Base-by-base conservation (phyloP, 768 basidiomycete species). In the Tylopilus intermedius region DNA sequence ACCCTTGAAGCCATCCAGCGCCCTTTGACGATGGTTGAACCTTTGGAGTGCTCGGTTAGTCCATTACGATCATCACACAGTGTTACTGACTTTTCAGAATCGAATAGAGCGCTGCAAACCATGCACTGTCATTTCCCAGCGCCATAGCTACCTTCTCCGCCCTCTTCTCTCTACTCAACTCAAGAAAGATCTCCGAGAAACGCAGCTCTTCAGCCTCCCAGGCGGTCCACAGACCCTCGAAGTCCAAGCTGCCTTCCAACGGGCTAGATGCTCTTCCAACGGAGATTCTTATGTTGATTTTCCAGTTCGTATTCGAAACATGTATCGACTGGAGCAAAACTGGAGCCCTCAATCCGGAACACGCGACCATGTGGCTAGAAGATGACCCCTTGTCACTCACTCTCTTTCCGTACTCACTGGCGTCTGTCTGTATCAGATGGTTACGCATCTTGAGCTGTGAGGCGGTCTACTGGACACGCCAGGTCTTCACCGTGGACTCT, bases 351-450 rank as follows among this genome's bases (percentile, higher is more conserved):
- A 8, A 18, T 32, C 38, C 47, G 5, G 8, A 30, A 21, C 42
- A 41, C 32, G 10, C 26, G 14, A 41, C 21, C 4, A 38, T 32
- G n/a, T 58, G 56, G 56, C 35, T 45, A 27, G 55, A 57, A 46
- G 55, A 51, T 2, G 55, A 57, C n/a, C 35, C 55, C 13, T 42
- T 51, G 22, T 46, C 54, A 4, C 54, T 48, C 21, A 42, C 39
- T 10, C 49, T 51, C 33, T 58, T 50, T 29, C 56, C 49, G 7
- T 57, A 52, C 27, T 45, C 49, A 15, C 40, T 37, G 30, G 57
- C 61, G n/a, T 56, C 51, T 5, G 61, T 62, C 18, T 61, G 61
- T 27, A 15, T 45, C 39, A 46, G 57, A 27, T 61, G 59, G 59
- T 41, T 49, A 5, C 61, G 53, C 29, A 49, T 61, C 11, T 18